Conservation (phyloP, 140 eudicot species). For the Cichorium intybus region DNA sequence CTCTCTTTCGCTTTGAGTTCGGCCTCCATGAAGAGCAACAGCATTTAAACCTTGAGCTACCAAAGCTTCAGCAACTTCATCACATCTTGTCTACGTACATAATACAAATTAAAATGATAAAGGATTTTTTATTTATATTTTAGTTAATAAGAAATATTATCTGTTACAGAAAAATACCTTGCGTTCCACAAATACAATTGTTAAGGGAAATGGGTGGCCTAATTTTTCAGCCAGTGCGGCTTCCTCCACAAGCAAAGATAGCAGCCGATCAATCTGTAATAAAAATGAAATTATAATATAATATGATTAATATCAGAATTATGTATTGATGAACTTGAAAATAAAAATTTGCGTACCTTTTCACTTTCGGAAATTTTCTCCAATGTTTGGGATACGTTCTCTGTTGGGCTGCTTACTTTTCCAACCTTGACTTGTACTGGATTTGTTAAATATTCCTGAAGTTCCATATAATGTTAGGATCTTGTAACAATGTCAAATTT, state of each 20-base stretch:
- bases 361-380: slow-evolving; percentile 81
- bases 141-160: not conserved
- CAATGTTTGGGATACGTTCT: slow-evolving; percentile 69
- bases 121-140: not conserved
- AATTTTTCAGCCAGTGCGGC: slow-evolving; percentile 63
- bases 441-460: slow-evolving; percentile 67
- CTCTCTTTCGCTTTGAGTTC: slow-evolving; percentile 82
- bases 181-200: slow-evolving; percentile 87
- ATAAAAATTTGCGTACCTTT: slow-evolving; percentile 44
- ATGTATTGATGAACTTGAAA: not conserved
- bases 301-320: no score
- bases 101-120: slow-evolving; percentile 14
- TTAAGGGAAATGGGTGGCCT: slow-evolving; percentile 68
- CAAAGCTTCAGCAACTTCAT: slow-evolving; percentile 89
- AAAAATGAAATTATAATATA: no score
- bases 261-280: slow-evolving; percentile 72
- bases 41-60: slow-evolving; percentile 72
- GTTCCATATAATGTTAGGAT: not conserved
- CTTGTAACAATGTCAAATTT: not conserved
- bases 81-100: slow-evolving; percentile 68
- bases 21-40: slow-evolving; percentile 91
- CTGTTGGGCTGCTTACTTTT: slow-evolving; percentile 88
- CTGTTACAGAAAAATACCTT: no score
- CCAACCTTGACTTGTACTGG: slow-evolving; percentile 89
- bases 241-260: slow-evolving; percentile 79